Percentiles rank a stretch among this genome's conserved stretches.
Evolutionary conservation across 2,329 filamentous ascomycete genomes (phyloP).

Genomic region (Phyllosticta paracitricarpa): DNA sequence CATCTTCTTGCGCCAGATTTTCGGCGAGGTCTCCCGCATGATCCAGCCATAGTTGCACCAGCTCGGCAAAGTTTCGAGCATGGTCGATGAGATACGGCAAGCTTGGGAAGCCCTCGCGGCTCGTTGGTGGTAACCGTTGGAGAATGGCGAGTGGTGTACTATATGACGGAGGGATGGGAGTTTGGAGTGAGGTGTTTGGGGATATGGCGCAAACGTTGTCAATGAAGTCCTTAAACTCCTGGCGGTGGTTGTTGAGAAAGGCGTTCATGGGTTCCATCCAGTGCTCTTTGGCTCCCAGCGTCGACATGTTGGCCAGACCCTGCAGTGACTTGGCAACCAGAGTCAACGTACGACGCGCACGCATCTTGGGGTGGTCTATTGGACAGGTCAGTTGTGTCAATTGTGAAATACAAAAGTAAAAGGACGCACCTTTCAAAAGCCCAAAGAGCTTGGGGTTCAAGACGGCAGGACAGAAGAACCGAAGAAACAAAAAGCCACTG

Average conservation of each 20-base stretch:
- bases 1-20: constrained; percentile 30
- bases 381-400: constrained; percentile 14
- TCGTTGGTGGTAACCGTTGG: constrained; percentile 65
- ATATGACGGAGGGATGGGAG: constrained; percentile 70
- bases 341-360: constrained; percentile 78
- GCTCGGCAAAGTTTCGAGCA: constrained; percentile 69
- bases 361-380: constrained; percentile 67
- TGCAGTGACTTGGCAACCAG: constrained; percentile 88
- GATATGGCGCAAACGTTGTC: constrained; percentile 79
- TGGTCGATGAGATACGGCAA: constrained; percentile 89
- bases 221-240: constrained; percentile 77
- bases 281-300: constrained; percentile 88
- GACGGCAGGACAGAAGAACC: constrained; percentile 94
- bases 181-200: constrained; percentile 47
- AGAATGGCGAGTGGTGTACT: constrained; percentile 88
- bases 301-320: constrained; percentile 80
- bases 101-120: constrained; percentile 84
- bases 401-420: background rate
- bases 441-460: constrained; percentile 91
- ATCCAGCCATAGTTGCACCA: constrained; percentile 74
- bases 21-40: constrained; percentile 28
- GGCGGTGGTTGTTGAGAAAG: constrained; percentile 65
- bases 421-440: constrained; percentile 53
- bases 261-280: constrained; percentile 99
- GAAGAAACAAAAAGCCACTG: constrained; percentile 85